Conservation (phyloP, 2,329 filamentous ascomycete genomes). For the Phoma herbarum region DNA sequence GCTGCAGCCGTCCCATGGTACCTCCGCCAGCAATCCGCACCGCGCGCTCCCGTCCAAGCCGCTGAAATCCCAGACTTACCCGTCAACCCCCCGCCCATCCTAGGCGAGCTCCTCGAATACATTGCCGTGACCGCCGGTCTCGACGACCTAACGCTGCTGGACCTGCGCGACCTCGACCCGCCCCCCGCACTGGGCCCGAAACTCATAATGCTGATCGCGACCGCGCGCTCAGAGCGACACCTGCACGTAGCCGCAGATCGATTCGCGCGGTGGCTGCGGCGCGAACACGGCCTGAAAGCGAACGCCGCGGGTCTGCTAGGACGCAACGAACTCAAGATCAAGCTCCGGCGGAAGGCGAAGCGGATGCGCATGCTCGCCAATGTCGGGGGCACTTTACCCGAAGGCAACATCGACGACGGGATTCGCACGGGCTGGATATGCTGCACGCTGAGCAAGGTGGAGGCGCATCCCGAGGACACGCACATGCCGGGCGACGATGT, state of each 20-base stretch:
- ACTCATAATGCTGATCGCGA: conserved; percentile 91
- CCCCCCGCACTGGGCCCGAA: conserved; percentile 87
- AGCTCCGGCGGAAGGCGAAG: conserved; percentile 80
- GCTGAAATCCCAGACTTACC: conserved; percentile 72
- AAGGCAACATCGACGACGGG: conserved; percentile 77
- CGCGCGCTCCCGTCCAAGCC: conserved; percentile 53
- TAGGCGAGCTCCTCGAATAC: conserved; percentile 77
- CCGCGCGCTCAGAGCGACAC: conserved; percentile 90
- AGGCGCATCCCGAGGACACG: conserved; percentile 58
- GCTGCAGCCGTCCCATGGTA: conserved; percentile 76
- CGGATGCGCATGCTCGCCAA: conserved; percentile 82
- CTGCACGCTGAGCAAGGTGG: conserved; percentile 81
- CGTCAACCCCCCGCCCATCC: conserved; percentile 72
- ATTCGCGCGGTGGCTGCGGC: conserved; percentile 85
- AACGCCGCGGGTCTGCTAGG: conserved; percentile 89
- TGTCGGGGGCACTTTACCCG: conserved; percentile 63
- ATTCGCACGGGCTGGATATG: conserved; percentile 96
- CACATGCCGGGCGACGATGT: conserved; percentile 41
- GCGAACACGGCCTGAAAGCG: conserved; percentile 74
- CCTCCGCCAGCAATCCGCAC: conserved; percentile 63
- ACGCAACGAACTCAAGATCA: conserved; percentile 89
- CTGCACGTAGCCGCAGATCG: conserved; percentile 89
- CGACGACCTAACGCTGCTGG: conserved; percentile 80
- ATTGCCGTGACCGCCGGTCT: conserved; percentile 86
- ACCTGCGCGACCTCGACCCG: conserved; percentile 84